Percentiles rank a stretch among this genome's conserved stretches.
These are phyloP conservation scores for Polyporus arcularius DNA, from an alignment of 768 basidiomycete genomes.

Conservation along the genomic window DNA sequence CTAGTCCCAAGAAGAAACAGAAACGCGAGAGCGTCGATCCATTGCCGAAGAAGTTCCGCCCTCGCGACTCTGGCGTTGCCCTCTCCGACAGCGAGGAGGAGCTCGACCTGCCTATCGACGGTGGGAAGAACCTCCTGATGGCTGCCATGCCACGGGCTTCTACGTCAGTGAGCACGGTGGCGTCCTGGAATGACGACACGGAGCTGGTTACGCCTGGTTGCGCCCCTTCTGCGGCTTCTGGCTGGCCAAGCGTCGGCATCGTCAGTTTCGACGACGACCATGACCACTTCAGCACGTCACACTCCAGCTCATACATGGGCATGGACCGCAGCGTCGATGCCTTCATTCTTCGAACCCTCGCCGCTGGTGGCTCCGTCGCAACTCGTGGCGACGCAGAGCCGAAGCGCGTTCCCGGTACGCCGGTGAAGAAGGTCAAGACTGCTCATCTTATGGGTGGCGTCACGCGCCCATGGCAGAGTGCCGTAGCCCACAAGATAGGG, in stretches of 20 bases:
- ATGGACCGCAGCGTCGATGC: constrained; percentile 47
- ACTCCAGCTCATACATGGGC: constrained; percentile 31
- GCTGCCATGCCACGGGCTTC: constrained; percentile 57
- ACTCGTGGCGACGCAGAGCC: constrained; percentile 37
- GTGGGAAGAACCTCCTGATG: constrained; percentile 23
- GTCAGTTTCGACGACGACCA: constrained; percentile 26
- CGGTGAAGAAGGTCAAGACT: constrained; percentile 74
- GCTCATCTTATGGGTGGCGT: constrained; percentile 43
- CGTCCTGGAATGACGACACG: constrained; percentile 60
- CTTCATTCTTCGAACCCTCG: constrained; percentile 72
- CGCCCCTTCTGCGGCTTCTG: constrained; percentile 52
- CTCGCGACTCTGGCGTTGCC: constrained; percentile 66
- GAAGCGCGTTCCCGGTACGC: constrained; percentile 77
- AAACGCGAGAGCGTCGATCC: constrained; percentile 28
- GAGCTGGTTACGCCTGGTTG: constrained; percentile 72
- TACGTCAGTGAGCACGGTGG: constrained; percentile 63
- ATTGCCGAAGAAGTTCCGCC: constrained; percentile 68
- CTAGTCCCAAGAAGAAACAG: constrained; percentile 49
- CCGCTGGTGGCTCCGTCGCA: constrained; percentile 52
- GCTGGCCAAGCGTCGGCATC: constrained; percentile 58
- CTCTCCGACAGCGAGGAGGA: constrained; percentile 52
- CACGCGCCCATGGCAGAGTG: constrained; percentile 80
- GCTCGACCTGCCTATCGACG: constrained; percentile 12
- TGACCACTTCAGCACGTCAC: constrained; percentile 1
- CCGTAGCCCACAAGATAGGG: constrained; percentile 69